Evolutionary conservation across 768 basidiomycete genomes (phyloP), one percentile per base, ranked within the genome.

Genomic region (Trametes maxima): DNA sequence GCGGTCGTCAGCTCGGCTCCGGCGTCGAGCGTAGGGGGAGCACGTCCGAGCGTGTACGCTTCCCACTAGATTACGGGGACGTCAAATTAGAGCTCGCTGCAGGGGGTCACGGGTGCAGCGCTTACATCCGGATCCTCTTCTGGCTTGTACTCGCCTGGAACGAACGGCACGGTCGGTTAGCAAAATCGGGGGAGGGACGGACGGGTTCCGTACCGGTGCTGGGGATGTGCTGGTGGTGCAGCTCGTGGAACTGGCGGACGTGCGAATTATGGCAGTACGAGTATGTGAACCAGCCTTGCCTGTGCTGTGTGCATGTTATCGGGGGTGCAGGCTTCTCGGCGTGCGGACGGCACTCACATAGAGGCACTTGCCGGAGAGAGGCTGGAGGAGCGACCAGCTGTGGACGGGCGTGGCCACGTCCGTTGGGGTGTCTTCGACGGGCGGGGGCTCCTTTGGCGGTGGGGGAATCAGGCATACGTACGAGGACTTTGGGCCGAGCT

Each of bases 221-320:
- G 66, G 86, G 84, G 51, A 85, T 78, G 65, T 87, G 87, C 55
- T 83, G 74, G 70, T 85, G 86, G 66, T 78, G 71, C 60, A 90
- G 78, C 73, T 95, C 94, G 75, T 90, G 90, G 81, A 98, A 99
- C 76, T 99, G 97, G 59, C 95, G 88, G 63, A 98, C 94, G 76
- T 97, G 88, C 53, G 86, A 83, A 74, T 95, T 92, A 78, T 99
- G 95, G 78, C 96, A 94, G 75, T 92, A 97, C 50, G 93, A 88
- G 77, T 98, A 98, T 39, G 95, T 98, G 79, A 98, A 98, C 95
- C 95, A 97, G 40, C 88, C 86, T 79, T 94, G 91, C 67, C 85
- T 85, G 72, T 89, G 86, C 89, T 94, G 77, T 64, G 55, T 63
- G 67, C 75, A 73, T 73, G 68, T 49, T 54, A 64, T 68, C 64